Evolutionary conservation across 2,329 filamentous ascomycete species (phyloP).

Genomic region (Curvularia eragrostidis): DNA sequence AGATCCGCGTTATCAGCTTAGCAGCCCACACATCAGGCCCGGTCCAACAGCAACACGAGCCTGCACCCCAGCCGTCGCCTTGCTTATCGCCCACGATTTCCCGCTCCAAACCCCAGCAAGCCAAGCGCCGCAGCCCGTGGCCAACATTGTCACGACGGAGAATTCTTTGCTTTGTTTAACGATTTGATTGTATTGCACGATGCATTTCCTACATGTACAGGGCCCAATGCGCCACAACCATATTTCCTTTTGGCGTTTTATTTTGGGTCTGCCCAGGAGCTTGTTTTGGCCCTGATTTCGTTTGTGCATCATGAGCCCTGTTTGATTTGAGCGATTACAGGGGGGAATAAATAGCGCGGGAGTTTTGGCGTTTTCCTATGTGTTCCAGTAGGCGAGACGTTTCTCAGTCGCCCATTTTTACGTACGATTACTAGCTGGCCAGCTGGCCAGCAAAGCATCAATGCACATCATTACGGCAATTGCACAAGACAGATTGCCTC

Average conservation of each 20-base stretch:
- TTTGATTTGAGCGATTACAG: conserved; percentile 12
- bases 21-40: background rate
- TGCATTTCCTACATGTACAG: background rate
- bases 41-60: conserved; percentile 3
- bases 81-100: background rate
- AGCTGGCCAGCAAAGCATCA: conserved; percentile 5
- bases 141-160: conserved; percentile 11
- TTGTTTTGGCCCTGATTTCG: background rate
- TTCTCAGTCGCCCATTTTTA: conserved; percentile 1
- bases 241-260: conserved; percentile 1
- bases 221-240: background rate
- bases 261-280: background rate
- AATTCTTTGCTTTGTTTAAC: conserved; percentile 19
- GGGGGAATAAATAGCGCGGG: conserved; percentile 11
- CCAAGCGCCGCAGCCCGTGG: conserved; percentile 14
- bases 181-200: background rate
- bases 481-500: conserved; percentile 1
- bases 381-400: conserved; percentile 8
- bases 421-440: conserved; percentile 3
- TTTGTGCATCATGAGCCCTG: conserved; percentile 9
- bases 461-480: conserved; percentile 1
- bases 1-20: conserved; percentile 8
- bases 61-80: conserved; percentile 1
- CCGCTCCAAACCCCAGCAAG: conserved; percentile 8
- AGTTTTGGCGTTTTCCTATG: conserved; percentile 10